These are phyloP conservation scores for Pythium coloratum DNA, from an alignment of 352 stramenopile genomes.

Conservation along the genomic window DNA sequence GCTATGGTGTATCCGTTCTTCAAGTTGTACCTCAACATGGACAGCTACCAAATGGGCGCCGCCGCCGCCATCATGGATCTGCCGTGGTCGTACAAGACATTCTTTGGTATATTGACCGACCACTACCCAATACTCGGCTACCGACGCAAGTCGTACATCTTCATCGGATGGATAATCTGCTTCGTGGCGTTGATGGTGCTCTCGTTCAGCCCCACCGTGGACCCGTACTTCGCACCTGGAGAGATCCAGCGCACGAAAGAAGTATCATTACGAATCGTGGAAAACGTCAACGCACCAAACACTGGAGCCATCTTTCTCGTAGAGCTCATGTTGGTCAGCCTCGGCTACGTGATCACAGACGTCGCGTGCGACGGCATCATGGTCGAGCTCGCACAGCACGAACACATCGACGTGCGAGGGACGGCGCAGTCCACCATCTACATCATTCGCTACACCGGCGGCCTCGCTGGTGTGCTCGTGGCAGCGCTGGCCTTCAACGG, in stretches of 20 bases:
- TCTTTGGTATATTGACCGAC: constrained; percentile 71
- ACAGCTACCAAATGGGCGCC: constrained; percentile 60
- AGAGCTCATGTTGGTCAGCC: constrained; percentile 54
- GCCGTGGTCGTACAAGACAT: constrained; percentile 78
- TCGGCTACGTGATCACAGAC: constrained; percentile 69
- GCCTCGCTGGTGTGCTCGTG: constrained; percentile 41
- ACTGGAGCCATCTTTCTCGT: constrained; percentile 56
- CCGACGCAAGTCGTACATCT: constrained; percentile 71
- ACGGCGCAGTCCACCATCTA: constrained; percentile 66
- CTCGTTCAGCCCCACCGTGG: constrained; percentile 46
- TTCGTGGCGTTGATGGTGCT: constrained; percentile 51
- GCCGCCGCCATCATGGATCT: constrained; percentile 58
- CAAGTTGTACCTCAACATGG: constrained; percentile 80
- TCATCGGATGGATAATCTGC: constrained; percentile 63
- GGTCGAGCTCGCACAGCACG: constrained; percentile 68
- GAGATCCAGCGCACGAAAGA: constrained; percentile 64
- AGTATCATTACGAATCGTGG: constrained; percentile 37
- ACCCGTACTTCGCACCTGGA: constrained; percentile 50
- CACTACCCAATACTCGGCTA: constrained; percentile 63
- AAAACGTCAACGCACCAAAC: constrained; percentile 45
- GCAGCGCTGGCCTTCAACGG: constrained; percentile 67
- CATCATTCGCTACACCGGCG: constrained; percentile 57
- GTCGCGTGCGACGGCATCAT: constrained; percentile 68
- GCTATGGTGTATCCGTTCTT: constrained; percentile 74
- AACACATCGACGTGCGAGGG: constrained; percentile 62